Percentiles rank a stretch among this genome's conserved stretches.
Evolutionary conservation across 2,329 filamentous ascomycete genomes (phyloP).

Genomic region (Calonectria crousiana): DNA sequence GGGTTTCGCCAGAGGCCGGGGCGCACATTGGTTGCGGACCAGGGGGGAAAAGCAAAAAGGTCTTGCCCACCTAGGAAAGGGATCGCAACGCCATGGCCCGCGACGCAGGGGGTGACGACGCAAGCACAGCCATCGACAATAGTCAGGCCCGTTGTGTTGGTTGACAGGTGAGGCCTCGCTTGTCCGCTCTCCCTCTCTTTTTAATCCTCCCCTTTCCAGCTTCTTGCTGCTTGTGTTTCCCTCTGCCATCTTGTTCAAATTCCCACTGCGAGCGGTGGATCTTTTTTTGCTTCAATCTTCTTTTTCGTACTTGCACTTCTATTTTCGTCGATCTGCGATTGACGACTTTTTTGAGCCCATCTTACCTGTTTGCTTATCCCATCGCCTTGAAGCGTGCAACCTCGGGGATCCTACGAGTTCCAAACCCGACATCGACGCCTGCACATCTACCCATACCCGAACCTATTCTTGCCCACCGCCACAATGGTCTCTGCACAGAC

Average conservation of each 20-base stretch:
- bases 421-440: not conserved
- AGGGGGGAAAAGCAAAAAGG: not conserved
- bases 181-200: not conserved
- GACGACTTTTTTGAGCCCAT: conserved; percentile 7
- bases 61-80: not conserved
- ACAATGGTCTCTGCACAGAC: conserved; percentile 49
- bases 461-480: not conserved
- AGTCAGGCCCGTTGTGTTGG: not conserved
- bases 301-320: conserved; percentile 1
- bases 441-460: not conserved
- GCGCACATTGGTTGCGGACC: not conserved
- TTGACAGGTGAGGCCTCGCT: not conserved
- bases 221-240: not conserved
- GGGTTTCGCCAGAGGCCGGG: not conserved
- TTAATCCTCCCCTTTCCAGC: not conserved
- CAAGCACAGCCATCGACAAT: not conserved
- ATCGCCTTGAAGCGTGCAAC: not conserved
- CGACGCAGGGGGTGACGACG: not conserved
- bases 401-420: not conserved
- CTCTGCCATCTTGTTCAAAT: not conserved
- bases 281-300: not conserved
- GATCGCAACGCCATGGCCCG: not conserved
- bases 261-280: not conserved
- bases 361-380: not conserved
- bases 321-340: conserved; percentile 19